Conservation (phyloP, 2,329 filamentous ascomycete species). For the Dactylellina sp. region DNA sequence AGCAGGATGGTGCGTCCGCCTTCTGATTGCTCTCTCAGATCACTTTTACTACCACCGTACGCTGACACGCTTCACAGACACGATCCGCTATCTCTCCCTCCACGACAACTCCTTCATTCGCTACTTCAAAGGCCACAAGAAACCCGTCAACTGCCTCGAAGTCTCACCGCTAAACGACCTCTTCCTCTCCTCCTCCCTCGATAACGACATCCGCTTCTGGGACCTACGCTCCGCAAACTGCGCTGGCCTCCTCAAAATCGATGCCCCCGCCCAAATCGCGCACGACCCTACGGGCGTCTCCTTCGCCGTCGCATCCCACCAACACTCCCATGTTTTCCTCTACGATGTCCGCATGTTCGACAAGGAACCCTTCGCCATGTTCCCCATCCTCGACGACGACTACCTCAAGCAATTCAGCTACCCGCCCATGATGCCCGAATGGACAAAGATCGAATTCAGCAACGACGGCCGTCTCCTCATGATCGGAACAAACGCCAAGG, state of each 20-base stretch:
- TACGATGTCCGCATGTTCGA: constrained; percentile 96
- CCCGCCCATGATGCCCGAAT: constrained; percentile 68
- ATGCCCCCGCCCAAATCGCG: constrained; percentile 82
- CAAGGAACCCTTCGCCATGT: constrained; percentile 86
- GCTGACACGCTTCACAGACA: too few species aligned
- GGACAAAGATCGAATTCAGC: constrained; percentile 93
- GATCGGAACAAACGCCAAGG: constrained; percentile 82
- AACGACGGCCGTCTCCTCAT: constrained; percentile 93
- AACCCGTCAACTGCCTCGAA: constrained; percentile 82
- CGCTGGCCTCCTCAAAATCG: constrained; percentile 82
- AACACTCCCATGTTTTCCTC: constrained; percentile 81
- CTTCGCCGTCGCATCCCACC: constrained; percentile 87
- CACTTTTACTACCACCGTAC: too few species aligned
- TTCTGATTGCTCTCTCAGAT: too few species aligned
- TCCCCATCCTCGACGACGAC: constrained; percentile 76
- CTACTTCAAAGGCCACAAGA: constrained; percentile 93
- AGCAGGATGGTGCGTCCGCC: constrained; percentile 81
- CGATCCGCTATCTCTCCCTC: constrained; percentile 84
- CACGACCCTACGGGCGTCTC: constrained; percentile 93
- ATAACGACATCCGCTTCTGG: constrained; percentile 93
- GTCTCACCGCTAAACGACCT: constrained; percentile 88
- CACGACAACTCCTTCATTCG: constrained; percentile 97
- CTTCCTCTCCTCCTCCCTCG: constrained; percentile 90
- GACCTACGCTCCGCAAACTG: constrained; percentile 83
- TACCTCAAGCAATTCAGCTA: constrained; percentile 59